Evolutionary conservation across 1,139 yeast species (phyloP), one percentile per base, ranked within the genome.

Genomic region (Groenewaldozyma sp.): DNA sequence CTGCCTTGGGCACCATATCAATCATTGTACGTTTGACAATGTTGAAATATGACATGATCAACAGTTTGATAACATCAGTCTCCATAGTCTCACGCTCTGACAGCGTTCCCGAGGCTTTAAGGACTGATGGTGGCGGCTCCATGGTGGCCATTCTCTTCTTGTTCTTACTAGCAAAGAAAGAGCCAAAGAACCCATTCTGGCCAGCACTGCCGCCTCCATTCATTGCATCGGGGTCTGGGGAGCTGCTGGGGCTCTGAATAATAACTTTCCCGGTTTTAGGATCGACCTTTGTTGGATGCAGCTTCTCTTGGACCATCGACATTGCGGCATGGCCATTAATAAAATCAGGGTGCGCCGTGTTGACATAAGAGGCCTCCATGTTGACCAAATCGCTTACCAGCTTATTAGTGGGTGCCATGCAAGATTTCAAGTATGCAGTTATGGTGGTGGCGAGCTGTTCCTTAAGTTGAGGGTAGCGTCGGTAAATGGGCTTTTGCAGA

Each of bases 311-410:
- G 27, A 91, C 96, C 59, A 86, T 80, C 2, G 91, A 78, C 86
- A 91, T 81, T 3, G 98, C 98, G 59, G 86, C 94, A 17, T 91
- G 76, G 38, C 98, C 98, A 62, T 83, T 87, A 54, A 91, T 71
- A 53, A 91, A 74, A 59, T 91, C 97, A 3, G 98, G 98, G 58
- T 91, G 98, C 1, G 96, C 97, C 13, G 97, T 91, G 63, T 91
- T 91, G 54, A 91, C 88, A 63, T 91, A 91, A 14, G 95, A 83
- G 57, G 84, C 88, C 64, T 91, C 98, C 48, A 94, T 68, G 45
- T 65, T 68, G 49, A 91, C 88, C 39, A 91, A 70, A 60, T 91
- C 97, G 34, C 71, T 63, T 29, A 88, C 95, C 56, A 91, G 82
- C 38, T 73, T 72, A 60, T 81, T 87, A 28, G 98, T 86, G 46